Evolutionary conservation across 176 grass and related monocot genomes (phyloP).

Genomic region (Pontederia crassipes): DNA sequence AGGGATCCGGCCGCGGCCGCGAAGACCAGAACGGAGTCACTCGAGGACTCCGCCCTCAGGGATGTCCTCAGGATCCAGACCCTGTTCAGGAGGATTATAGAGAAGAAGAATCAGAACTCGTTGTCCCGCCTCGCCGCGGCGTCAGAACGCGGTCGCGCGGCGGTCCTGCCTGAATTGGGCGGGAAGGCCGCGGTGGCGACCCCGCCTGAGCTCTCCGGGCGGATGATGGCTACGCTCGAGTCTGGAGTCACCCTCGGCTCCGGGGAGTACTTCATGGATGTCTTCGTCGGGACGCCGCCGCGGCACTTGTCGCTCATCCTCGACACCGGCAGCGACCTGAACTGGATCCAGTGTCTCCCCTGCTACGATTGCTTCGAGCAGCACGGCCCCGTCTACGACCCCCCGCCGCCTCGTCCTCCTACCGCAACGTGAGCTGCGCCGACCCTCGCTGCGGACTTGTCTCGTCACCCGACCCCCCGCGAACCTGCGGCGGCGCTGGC

Average conservation of each 20-base stretch:
- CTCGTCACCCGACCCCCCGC: slow-evolving; percentile 18
- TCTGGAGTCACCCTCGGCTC: slow-evolving; percentile 74
- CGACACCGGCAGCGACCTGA: slow-evolving; percentile 95
- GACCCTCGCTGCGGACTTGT: slow-evolving; percentile 59
- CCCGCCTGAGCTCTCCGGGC: slow-evolving; percentile 33
- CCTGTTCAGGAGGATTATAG: slow-evolving; percentile 21
- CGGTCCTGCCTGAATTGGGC: not conserved
- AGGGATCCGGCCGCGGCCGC: slow-evolving; percentile 5
- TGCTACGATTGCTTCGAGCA: slow-evolving; percentile 85
- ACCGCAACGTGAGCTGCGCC: slow-evolving; percentile 60
- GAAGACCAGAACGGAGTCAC: slow-evolving; percentile 28
- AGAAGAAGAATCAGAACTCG: not conserved
- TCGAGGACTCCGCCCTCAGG: slow-evolving; percentile 38
- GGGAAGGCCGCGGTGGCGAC: not conserved
- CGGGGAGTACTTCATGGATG: slow-evolving; percentile 82
- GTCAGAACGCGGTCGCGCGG: not conserved
- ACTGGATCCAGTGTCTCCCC: slow-evolving; percentile 92
- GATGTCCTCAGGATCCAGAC: slow-evolving; percentile 50
- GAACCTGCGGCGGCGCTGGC: slow-evolving; percentile 4
- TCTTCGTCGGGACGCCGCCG: slow-evolving; percentile 79
- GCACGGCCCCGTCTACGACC: slow-evolving; percentile 61
- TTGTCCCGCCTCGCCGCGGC: not conserved
- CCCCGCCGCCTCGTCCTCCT: slow-evolving; percentile 52
- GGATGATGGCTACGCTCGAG: slow-evolving; percentile 60
- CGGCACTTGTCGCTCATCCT: slow-evolving; percentile 79